A percentile compares a stretch with the other conserved stretches of the same genome.
These are phyloP conservation scores for Phytophthora parvispora DNA, from an alignment of 352 stramenopile species.

Conservation along the genomic window DNA sequence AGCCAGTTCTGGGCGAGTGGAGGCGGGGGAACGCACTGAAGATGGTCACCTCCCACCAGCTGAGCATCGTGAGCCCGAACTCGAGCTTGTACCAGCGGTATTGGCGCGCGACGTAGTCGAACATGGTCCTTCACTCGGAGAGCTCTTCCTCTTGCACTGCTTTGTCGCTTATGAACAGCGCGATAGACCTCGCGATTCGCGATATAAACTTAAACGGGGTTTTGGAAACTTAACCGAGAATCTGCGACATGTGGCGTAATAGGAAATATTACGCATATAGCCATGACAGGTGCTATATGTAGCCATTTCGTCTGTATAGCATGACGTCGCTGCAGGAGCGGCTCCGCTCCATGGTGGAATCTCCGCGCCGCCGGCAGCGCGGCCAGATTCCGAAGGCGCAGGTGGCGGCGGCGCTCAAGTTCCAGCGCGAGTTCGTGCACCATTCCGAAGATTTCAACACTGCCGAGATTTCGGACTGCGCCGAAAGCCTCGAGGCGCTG, in stretches of 20 bases:
- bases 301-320: conserved; percentile 21
- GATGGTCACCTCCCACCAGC: conserved; percentile 82
- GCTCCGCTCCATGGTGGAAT: conserved; percentile 51
- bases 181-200: conserved; percentile 1
- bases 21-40: conserved; percentile 69
- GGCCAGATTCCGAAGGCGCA: conserved; percentile 57
- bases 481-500: conserved; percentile 56
- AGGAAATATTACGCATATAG: background rate
- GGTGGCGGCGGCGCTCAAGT: conserved; percentile 50
- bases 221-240: background rate
- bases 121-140: conserved; percentile 46
- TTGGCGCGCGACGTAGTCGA: conserved; percentile 67
- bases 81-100: conserved; percentile 92
- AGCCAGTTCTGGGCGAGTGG: background rate
- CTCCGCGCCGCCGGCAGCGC: conserved; percentile 52
- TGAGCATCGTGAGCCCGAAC: conserved; percentile 89
- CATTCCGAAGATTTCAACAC: conserved; percentile 48
- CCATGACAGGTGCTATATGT: conserved; percentile 12
- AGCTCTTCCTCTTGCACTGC: conserved; percentile 18
- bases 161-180: conserved; percentile 8
- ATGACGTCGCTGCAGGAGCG: conserved; percentile 51
- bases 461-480: conserved; percentile 55
- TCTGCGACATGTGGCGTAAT: conserved; percentile 4
- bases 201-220: conserved; percentile 1
- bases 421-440: conserved; percentile 57